Conservation (phyloP, 169 alveolate genomes). For the Plasmodium gonderi region DNA sequence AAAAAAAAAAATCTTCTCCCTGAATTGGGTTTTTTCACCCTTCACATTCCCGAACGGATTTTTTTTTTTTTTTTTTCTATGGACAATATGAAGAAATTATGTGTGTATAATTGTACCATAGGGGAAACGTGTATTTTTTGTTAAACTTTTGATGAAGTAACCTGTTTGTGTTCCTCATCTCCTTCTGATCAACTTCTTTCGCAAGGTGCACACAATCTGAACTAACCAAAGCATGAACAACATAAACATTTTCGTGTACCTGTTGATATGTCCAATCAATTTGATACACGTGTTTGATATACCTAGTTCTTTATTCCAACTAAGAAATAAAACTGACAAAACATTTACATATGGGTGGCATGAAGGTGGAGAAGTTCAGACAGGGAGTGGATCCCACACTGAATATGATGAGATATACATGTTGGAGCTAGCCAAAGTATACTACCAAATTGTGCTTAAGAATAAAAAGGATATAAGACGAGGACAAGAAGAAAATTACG, state of each 20-base stretch:
- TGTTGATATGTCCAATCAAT: conserved; percentile 44
- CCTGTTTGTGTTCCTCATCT: too few species aligned
- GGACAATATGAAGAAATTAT: too few species aligned
- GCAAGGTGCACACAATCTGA: too few species aligned
- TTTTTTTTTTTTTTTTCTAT: too few species aligned
- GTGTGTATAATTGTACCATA: too few species aligned
- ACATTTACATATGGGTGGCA: neutral
- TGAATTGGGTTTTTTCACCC: too few species aligned
- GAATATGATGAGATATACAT: conserved; percentile 16
- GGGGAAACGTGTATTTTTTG: too few species aligned
- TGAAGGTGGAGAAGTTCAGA: neutral
- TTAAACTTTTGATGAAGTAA: too few species aligned
- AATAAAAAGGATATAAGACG: neutral
- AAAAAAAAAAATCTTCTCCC: too few species aligned
- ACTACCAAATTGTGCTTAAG: neutral
- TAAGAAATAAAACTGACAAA: neutral
- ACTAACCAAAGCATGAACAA: neutral
- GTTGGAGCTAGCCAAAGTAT: conserved; percentile 11
- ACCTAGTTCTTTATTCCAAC: neutral
- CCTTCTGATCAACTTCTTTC: too few species aligned
- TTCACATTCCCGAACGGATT: too few species aligned
- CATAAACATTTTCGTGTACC: conserved; percentile 18
- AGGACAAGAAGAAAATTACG: conserved; percentile 1
- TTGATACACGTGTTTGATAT: conserved; percentile 21
- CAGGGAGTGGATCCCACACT: neutral